Base-by-base conservation (phyloP, 2,329 filamentous ascomycete genomes). In the Botrytis squamosa region DNA sequence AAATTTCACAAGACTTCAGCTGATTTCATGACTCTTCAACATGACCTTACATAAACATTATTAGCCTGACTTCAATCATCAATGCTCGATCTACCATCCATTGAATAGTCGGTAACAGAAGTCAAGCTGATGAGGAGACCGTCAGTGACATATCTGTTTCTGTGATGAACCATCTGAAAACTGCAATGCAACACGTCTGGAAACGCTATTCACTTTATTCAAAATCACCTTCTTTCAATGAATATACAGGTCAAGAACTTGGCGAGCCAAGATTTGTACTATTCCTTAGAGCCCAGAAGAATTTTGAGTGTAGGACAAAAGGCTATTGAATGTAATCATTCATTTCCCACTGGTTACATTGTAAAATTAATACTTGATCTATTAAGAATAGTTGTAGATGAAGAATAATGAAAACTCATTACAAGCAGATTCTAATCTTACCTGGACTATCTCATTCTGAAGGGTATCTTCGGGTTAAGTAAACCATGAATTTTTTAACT, bases 51-150 rank as follows among this genome's bases (percentile, higher is more conserved):
- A 57, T 18, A 9, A 14, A 18, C 14, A 29, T 18, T 3, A 0
- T 29, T 3, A 4, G 14, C 14, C 52, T 29, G 6, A 29, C 8
- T 57, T 18, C 14, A 29, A 6, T 29, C n/a, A 18, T 57, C 9
- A 57, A 4, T 57, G 14, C n/a, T 57, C 6, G 7, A 57, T 29
- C n/a, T 57, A n/a, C 3, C 14, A 18, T 4, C 14, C 0, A 29
- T 29, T 29, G 1, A 29, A 3, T 3, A 29, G 3, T 2, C 29
- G 3, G 14, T 0, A 18, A 18, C 10, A 12, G 0, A 57, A 4
- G 3, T 9, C 3, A 29, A 8, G 14, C 7, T 16, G 6, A 57
- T 57, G n/a, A 29, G 52, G 6, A 57, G 18, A 8, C 14, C 52
- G 29, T 4, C 12, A 29, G n/a, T 29, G 8, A 29, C 0, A 7